Evolutionary conservation across 768 basidiomycete genomes (phyloP).

Genomic region (Calocera cornea): DNA sequence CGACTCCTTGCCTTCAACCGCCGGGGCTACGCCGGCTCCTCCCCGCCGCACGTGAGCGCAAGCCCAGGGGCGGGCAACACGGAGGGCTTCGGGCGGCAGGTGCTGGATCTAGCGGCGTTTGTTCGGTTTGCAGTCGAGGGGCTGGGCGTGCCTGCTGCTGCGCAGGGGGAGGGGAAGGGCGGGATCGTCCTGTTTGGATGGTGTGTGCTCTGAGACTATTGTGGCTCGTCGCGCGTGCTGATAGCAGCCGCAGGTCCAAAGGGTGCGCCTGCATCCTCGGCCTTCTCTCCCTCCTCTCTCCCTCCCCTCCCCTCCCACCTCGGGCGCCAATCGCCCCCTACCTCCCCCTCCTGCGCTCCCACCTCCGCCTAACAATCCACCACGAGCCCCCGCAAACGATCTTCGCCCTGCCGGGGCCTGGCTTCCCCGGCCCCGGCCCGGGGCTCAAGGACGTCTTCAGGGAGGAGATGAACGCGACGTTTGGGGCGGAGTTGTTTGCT

Average conservation of each 20-base stretch:
- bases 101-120: neutral
- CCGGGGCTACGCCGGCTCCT: neutral
- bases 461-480: neutral
- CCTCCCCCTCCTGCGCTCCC: neutral
- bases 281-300: neutral
- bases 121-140: neutral
- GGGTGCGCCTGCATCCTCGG: neutral
- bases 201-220: neutral
- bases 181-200: neutral
- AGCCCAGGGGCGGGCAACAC: neutral
- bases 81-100: neutral
- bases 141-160: neutral
- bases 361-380: neutral
- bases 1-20: neutral
- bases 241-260: neutral
- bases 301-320: neutral
- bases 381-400: neutral
- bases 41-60: neutral
- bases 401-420: too few species aligned
- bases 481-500: neutral
- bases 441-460: neutral
- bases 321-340: neutral
- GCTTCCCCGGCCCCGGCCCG: neutral
- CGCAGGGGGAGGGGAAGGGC: neutral
- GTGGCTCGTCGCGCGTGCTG: neutral